Conservation (phyloP, 2,329 filamentous ascomycete genomes). For the Stachybotrys elegans region DNA sequence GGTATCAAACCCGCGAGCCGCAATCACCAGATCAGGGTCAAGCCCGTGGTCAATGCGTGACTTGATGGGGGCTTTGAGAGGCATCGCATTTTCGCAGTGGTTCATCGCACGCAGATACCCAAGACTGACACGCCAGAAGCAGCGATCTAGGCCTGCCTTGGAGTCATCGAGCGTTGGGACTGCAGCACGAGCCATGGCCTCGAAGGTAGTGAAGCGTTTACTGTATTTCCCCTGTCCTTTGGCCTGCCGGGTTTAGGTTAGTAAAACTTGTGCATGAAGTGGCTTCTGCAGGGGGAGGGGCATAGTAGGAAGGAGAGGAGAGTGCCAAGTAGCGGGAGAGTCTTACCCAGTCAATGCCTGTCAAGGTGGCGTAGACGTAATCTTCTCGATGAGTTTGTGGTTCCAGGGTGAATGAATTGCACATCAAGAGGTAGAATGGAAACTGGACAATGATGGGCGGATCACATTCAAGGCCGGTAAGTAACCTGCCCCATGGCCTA, state of each 20-base stretch:
- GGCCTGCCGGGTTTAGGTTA: neutral
- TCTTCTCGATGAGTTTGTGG: constrained; percentile 2
- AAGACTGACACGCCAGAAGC: constrained; percentile 7
- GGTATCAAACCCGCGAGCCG: constrained; percentile 6
- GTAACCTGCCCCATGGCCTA: constrained; percentile 1
- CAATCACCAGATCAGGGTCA: constrained; percentile 6
- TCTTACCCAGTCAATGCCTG: constrained; percentile 6
- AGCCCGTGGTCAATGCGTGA: constrained; percentile 6
- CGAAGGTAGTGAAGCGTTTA: constrained; percentile 2
- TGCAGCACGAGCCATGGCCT: neutral
- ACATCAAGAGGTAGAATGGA: constrained; percentile 11
- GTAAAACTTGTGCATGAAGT: neutral
- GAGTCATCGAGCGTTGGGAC: constrained; percentile 6
- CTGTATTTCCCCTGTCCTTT: constrained; percentile 6
- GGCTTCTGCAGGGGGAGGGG: neutral
- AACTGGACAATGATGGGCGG: constrained; percentile 10
- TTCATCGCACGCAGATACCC: constrained; percentile 7
- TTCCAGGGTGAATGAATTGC: constrained; percentile 7
- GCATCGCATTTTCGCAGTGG: constrained; percentile 2
- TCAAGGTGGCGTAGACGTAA: constrained; percentile 8
- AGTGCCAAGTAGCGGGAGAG: neutral
- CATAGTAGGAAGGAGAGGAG: neutral
- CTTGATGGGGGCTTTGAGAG: constrained; percentile 2
- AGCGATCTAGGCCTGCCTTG: constrained; percentile 6
- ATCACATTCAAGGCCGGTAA: constrained; percentile 8